Evolutionary conservation across 352 stramenopile genomes (phyloP).

Genomic region (Elongisporangium anandrum): DNA sequence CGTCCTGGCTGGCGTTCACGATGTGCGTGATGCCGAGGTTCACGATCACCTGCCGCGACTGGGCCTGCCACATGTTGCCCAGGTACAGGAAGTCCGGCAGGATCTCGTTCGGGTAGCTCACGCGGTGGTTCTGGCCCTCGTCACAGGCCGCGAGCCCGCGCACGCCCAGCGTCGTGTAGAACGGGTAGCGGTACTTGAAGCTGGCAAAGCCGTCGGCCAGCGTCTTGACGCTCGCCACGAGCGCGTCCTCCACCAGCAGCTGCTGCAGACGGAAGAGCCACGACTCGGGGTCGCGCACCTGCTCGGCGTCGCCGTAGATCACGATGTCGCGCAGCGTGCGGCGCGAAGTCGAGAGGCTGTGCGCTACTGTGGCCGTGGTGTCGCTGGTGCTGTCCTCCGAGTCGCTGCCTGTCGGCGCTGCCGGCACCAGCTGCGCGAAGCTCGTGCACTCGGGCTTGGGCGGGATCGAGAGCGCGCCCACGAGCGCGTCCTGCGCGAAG

Average conservation of each 20-base stretch:
- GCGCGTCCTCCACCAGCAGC: conserved; percentile 42
- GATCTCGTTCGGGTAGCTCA: conserved; percentile 75
- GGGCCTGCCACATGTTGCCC: conserved; percentile 73
- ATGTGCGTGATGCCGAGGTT: conserved; percentile 71
- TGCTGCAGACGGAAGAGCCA: conserved; percentile 36
- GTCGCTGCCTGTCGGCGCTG: conserved; percentile 11
- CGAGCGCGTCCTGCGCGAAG: conserved; percentile 35
- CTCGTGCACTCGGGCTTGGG: conserved; percentile 10
- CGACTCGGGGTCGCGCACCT: conserved; percentile 15
- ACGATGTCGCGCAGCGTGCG: conserved; percentile 50
- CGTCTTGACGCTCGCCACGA: conserved; percentile 37
- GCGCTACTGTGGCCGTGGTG: background rate
- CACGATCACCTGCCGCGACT: conserved; percentile 39
- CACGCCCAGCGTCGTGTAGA: conserved; percentile 43
- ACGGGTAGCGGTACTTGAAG: conserved; percentile 55
- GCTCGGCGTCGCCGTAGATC: conserved; percentile 33
- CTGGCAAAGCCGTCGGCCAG: conserved; percentile 30
- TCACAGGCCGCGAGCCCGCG: conserved; percentile 18
- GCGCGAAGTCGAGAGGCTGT: conserved; percentile 21
- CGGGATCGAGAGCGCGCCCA: conserved; percentile 48
- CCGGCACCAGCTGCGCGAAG: conserved; percentile 16
- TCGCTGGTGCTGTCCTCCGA: conserved; percentile 4
- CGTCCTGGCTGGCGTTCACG: conserved; percentile 54
- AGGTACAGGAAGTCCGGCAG: conserved; percentile 59
- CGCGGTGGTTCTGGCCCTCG: conserved; percentile 19